Conservation (phyloP, 148 eudicot species). For the Chenopodium suecicum region DNA sequence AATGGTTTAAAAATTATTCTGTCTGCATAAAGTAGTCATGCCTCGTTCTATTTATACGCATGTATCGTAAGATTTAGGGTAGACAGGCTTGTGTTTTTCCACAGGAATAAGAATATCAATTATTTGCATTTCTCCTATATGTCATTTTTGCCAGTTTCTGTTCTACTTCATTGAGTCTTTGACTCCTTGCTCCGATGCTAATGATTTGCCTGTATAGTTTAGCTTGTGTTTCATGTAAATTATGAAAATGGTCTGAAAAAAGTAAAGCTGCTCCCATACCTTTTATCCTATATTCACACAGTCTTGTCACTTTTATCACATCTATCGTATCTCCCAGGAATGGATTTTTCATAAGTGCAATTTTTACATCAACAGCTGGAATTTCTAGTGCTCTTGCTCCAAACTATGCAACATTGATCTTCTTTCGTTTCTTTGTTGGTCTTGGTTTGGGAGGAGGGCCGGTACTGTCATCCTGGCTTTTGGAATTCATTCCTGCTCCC, state of each 20-base stretch:
- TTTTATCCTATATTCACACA: background rate
- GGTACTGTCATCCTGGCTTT: conserved; percentile 75
- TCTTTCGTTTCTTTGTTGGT: conserved; percentile 69
- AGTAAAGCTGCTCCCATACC: background rate
- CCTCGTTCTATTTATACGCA: background rate
- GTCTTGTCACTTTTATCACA: background rate
- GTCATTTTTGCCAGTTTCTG: background rate
- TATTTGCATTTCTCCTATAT: background rate
- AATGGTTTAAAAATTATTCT: too few relatives aligned
- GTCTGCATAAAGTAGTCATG: background rate
- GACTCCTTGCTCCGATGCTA: background rate
- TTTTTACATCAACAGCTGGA: conserved; percentile 66
- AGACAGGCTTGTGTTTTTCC: background rate
- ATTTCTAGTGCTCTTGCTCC: conserved; percentile 75
- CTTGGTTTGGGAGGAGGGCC: conserved; percentile 86
- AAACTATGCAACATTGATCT: conserved; percentile 47
- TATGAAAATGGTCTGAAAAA: background rate
- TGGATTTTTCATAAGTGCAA: conserved; percentile 66
- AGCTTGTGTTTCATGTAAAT: background rate
- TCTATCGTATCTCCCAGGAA: conserved; percentile 42
- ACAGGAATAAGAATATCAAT: background rate
- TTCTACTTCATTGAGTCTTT: background rate
- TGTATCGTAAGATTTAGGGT: background rate
- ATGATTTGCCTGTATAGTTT: background rate
- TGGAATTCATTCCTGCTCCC: conserved; percentile 85